These are phyloP conservation scores for Cenococcum geophilum DNA, from an alignment of 495 filamentous ascomycete species.

Conservation along the genomic window DNA sequence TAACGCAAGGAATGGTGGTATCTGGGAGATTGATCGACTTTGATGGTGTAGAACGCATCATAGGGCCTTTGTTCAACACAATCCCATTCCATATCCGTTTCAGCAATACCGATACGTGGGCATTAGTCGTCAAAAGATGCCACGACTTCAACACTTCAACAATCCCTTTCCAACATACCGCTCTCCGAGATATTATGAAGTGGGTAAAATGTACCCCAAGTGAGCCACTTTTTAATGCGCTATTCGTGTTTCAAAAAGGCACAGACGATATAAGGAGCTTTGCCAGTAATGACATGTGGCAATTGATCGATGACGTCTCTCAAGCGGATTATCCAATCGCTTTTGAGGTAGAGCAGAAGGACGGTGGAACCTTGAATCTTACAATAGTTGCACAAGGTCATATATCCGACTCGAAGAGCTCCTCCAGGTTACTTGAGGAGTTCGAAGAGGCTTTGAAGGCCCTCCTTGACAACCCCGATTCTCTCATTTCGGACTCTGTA, in stretches of 20 bases:
- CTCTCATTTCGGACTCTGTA: constrained; percentile 11
- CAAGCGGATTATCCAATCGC: constrained; percentile 66
- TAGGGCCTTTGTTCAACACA: constrained; percentile 90
- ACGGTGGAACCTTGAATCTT: constrained; percentile 43
- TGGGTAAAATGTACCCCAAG: constrained; percentile 52
- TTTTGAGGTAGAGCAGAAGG: constrained; percentile 57
- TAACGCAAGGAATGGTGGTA: constrained; percentile 59
- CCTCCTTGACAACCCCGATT: constrained; percentile 20
- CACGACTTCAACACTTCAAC: constrained; percentile 56
- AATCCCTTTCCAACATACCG: constrained; percentile 62
- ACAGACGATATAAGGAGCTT: constrained; percentile 20
- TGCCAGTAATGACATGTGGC: constrained; percentile 47
- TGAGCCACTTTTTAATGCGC: constrained; percentile 65
- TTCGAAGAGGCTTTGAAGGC: constrained; percentile 37
- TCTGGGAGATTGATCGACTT: constrained; percentile 64
- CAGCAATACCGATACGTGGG: constrained; percentile 45
- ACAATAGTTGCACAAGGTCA: constrained; percentile 49
- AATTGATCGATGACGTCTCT: constrained; percentile 43
- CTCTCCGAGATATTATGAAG: constrained; percentile 66
- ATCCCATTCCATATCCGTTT: constrained; percentile 58
- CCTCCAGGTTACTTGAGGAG: constrained; percentile 40
- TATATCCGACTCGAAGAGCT: constrained; percentile 33
- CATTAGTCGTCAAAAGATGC: constrained; percentile 47
- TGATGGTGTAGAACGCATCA: constrained; percentile 57
- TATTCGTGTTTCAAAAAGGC: constrained; percentile 77